Conservation (phyloP, 1,284 basidiomycete species). For the Ceraceosorus guamensis region DNA sequence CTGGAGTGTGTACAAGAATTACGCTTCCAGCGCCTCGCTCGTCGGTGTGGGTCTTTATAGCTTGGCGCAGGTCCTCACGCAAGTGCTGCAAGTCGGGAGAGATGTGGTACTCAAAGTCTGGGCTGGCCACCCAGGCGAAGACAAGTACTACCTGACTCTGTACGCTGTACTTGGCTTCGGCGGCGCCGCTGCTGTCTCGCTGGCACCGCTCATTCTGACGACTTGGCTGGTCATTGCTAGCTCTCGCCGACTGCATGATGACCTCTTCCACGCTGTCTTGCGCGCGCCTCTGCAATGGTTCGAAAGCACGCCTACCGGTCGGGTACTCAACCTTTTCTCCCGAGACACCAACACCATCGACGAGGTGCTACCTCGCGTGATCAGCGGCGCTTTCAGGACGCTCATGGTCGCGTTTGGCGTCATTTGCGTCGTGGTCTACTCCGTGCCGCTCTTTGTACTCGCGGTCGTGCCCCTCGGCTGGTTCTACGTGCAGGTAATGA, state of each 20-base stretch:
- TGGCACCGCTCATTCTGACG: conserved; percentile 43
- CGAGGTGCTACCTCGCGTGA: conserved; percentile 46
- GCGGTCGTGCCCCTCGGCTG: conserved; percentile 41
- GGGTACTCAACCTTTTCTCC: conserved; percentile 74
- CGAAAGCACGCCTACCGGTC: conserved; percentile 53
- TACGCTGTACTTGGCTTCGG: conserved; percentile 40
- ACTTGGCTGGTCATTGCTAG: conserved; percentile 39
- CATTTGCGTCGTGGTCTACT: conserved; percentile 62
- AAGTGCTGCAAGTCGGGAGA: conserved; percentile 34
- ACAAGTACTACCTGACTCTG: conserved; percentile 37
- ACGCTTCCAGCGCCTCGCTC: conserved; percentile 32
- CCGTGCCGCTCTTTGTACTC: conserved; percentile 66
- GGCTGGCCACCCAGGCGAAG: conserved; percentile 14
- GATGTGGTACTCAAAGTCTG: conserved; percentile 47
- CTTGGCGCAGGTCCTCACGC: conserved; percentile 30
- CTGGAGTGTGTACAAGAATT: conserved; percentile 38
- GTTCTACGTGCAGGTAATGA: conserved; percentile 38
- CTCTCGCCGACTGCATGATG: conserved; percentile 41
- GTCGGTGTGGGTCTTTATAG: conserved; percentile 36
- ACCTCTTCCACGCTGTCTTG: conserved; percentile 35
- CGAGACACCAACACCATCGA: conserved; percentile 88
- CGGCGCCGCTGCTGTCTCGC: conserved; percentile 33
- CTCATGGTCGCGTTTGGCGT: conserved; percentile 59
- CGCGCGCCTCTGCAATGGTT: conserved; percentile 46
- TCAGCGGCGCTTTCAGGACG: conserved; percentile 38